Evolutionary conservation across 768 basidiomycete genomes (phyloP), one percentile per base, ranked within the genome.

Genomic region (Trametes coccinea): DNA sequence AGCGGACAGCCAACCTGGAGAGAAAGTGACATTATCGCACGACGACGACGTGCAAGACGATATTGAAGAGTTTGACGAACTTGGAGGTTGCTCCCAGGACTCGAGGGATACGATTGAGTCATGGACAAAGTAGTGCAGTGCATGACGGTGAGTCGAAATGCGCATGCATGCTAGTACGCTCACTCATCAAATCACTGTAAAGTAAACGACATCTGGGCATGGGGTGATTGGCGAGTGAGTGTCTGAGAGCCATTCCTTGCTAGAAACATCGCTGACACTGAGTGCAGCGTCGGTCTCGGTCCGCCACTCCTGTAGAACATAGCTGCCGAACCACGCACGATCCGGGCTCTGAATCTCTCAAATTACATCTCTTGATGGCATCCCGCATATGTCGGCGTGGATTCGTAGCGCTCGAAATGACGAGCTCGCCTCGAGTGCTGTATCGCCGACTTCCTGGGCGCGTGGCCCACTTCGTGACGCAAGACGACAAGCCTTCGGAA

Each of bases 101-200:
- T 64, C 67, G 56, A 67, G 67, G 34, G 75, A 76, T 60, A 77
- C 65, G 39, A 79, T 78, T 34, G 75, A 78, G 57, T 78, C 74
- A 37, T 79, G 78, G 78, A 56, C 67, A 10, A 52, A 51, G 22
- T 53, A 30, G 52, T 6, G 1, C 27, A 16, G 4, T 34, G 22
- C 2, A 44, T 49, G 48, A 4, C 13, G 14, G 30, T 31, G 17
- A 17, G 14, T 43, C 14, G 41, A 14, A 43, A 5, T 14, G 14
- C 41, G 14, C 7, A 8, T 16, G 14, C 41, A 37, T 37, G 34
- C 11, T 37, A 22, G 22, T 22, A 22, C 22, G 22, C 22, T 22
- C 22, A 22, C 22, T 22, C 22, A 22, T 22, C 22, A 22, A 22
- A 1, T 22, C 22, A 22, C 22, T 22, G 22, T 22, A 22, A 1